A percentile compares a stretch with the other conserved stretches of the same genome.
Evolutionary conservation across 176 grass and related monocot genomes (phyloP).

Genomic region (Oryza coarctata): DNA sequence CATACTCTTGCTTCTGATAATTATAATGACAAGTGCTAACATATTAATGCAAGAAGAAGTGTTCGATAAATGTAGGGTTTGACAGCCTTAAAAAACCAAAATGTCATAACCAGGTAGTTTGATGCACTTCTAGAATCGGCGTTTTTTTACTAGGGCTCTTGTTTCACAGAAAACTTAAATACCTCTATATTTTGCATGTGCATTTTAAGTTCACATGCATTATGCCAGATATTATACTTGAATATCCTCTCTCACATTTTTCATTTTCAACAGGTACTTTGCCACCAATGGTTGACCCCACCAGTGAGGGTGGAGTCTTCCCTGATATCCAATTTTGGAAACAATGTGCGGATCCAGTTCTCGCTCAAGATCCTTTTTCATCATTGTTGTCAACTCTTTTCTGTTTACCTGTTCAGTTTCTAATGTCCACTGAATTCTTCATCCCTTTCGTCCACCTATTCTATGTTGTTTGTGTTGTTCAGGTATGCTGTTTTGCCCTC

Average conservation of each 20-base stretch:
- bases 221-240: background rate
- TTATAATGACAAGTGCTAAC: background rate
- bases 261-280: slow-evolving; percentile 49
- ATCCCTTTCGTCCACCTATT: slow-evolving; percentile 83
- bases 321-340: slow-evolving; percentile 97
- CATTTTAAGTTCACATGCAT: background rate
- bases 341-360: slow-evolving; percentile 74
- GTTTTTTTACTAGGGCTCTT: background rate
- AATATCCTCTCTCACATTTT: slow-evolving; percentile 27
- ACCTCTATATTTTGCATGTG: background rate
- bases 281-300: slow-evolving; percentile 60
- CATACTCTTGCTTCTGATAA: background rate
- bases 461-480: slow-evolving; percentile 84
- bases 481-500: slow-evolving; percentile 58
- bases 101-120: background rate
- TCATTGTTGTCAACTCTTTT: slow-evolving; percentile 83
- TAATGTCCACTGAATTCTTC: slow-evolving; percentile 67
- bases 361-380: slow-evolving; percentile 94
- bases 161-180: background rate
- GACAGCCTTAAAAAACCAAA: background rate
- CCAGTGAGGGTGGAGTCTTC: slow-evolving; percentile 54
- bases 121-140: background rate
- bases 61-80: background rate
- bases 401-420: slow-evolving; percentile 75
- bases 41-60: background rate